Percentiles rank a stretch among this genome's conserved stretches.
Evolutionary conservation across 1,139 yeast genomes (phyloP).

Genomic region (Hanseniaspora sp.): DNA sequence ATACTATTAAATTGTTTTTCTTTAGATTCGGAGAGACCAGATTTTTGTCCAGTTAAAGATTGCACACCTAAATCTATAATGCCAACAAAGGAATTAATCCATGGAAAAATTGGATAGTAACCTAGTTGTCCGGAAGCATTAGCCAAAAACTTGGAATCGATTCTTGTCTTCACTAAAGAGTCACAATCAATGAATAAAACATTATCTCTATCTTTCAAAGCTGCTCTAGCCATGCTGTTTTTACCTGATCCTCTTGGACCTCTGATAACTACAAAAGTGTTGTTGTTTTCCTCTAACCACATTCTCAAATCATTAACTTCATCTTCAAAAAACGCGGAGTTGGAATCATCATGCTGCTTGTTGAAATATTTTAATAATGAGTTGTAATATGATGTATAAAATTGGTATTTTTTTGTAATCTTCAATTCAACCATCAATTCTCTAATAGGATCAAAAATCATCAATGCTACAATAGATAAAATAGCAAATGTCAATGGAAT

Average conservation of each 20-base stretch:
- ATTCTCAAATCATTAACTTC: conserved; percentile 55
- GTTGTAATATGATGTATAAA: conserved; percentile 29
- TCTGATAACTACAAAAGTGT: conserved; percentile 73
- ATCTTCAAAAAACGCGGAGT: conserved; percentile 54
- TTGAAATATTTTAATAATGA: conserved; percentile 31
- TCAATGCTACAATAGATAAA: conserved; percentile 66
- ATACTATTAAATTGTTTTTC: conserved; percentile 78
- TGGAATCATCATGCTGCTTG: conserved; percentile 29
- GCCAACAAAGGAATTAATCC: conserved; percentile 73
- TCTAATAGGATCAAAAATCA: conserved; percentile 86
- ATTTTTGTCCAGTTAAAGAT: conserved; percentile 86
- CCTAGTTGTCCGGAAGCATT: conserved; percentile 70
- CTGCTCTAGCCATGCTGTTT: conserved; percentile 64
- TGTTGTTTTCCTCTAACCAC: conserved; percentile 68
- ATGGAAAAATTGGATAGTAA: conserved; percentile 85
- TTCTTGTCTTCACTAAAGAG: conserved; percentile 55
- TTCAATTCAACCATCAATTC: conserved; percentile 67
- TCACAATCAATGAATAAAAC: conserved; percentile 74
- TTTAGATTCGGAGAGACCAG: conserved; percentile 77
- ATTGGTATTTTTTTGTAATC: conserved; percentile 44
- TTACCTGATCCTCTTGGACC: conserved; percentile 97
- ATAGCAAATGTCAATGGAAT: conserved; percentile 48
- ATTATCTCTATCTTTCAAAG: conserved; percentile 46
- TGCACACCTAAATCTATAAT: conserved; percentile 78
- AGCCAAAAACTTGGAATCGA: conserved; percentile 57